phyloP scores from a whole-genome alignment of 768 basidiomycete species.

The Mrakia frigida region DNA sequence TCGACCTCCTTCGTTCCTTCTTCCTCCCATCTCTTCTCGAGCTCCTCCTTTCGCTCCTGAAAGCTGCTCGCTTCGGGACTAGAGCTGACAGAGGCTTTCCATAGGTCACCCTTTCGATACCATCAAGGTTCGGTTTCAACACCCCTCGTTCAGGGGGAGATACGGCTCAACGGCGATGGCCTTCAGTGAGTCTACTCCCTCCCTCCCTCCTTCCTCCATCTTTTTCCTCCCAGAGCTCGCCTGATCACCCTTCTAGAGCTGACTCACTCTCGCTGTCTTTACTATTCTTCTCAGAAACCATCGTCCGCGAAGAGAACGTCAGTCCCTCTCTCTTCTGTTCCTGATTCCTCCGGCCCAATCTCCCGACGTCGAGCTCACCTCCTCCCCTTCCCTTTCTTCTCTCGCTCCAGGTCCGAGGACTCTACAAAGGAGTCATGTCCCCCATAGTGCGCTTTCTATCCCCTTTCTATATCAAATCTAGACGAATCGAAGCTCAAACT shows the following conservation, averaged over 20 bases:
- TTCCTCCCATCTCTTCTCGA: not conserved
- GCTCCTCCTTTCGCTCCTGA: not conserved
- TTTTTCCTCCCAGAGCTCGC: not conserved
- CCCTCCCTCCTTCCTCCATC: not conserved
- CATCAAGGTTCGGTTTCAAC: slow-evolving; percentile 45
- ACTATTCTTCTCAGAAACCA: slow-evolving; percentile 34
- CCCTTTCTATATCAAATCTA: not conserved
- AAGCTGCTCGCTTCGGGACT: not conserved
- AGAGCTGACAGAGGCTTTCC: not conserved
- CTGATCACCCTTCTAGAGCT: not conserved
- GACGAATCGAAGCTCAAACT: not conserved
- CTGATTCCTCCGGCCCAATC: not conserved
- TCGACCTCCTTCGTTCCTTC: not conserved
- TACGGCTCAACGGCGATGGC: slow-evolving; percentile 41
- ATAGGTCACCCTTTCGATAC: slow-evolving; percentile 69
- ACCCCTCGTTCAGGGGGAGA: slow-evolving; percentile 39
- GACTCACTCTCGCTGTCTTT: too few relatives aligned
- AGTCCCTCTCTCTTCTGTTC: not conserved
- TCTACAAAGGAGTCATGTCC: slow-evolving; percentile 52
- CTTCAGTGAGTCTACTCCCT: slow-evolving; percentile 37
- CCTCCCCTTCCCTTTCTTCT: not conserved
- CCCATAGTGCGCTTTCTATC: slow-evolving; percentile 57
- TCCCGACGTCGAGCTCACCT: not conserved
- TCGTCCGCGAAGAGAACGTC: slow-evolving; percentile 42
- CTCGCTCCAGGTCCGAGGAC: slow-evolving; percentile 36